Conservation (phyloP, 768 basidiomycete species). For the Termitomyces sp. region DNA sequence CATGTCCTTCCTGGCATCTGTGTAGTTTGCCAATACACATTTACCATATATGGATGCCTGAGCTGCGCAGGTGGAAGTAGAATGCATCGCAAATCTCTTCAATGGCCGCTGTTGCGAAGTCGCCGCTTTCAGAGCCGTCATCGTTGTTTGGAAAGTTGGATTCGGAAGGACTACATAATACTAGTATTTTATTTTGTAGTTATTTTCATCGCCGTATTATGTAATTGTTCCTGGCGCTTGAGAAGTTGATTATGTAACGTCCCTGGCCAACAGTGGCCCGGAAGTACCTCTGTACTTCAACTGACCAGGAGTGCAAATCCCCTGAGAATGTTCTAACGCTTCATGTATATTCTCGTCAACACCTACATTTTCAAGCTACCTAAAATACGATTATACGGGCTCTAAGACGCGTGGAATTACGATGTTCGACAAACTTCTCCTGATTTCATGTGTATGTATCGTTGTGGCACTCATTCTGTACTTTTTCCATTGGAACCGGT, state of each 20-base stretch:
- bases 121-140: slow-evolving; percentile 23
- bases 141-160: slow-evolving; percentile 11
- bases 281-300: no score
- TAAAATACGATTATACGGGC: background rate
- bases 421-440: slow-evolving; percentile 59
- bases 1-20: slow-evolving; percentile 78
- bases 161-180: no score
- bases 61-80: slow-evolving; percentile 66
- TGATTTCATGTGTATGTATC: slow-evolving; percentile 61
- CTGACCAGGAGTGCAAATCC: no score
- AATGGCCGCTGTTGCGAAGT: slow-evolving; percentile 42
- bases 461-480: slow-evolving; percentile 60
- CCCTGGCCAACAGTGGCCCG: background rate
- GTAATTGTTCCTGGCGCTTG: no score
- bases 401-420: background rate
- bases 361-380: background rate
- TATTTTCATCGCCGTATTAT: background rate
- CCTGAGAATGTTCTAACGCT: background rate
- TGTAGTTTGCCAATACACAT: slow-evolving; percentile 81
- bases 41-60: slow-evolving; percentile 83
- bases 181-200: no score
- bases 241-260: slow-evolving; percentile 9
- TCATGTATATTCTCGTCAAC: background rate
- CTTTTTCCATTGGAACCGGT: slow-evolving; percentile 90
- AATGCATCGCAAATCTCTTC: slow-evolving; percentile 62